phyloP scores from a whole-genome alignment of 2,329 filamentous ascomycete genomes.

The Epichloe gansuensis region DNA sequence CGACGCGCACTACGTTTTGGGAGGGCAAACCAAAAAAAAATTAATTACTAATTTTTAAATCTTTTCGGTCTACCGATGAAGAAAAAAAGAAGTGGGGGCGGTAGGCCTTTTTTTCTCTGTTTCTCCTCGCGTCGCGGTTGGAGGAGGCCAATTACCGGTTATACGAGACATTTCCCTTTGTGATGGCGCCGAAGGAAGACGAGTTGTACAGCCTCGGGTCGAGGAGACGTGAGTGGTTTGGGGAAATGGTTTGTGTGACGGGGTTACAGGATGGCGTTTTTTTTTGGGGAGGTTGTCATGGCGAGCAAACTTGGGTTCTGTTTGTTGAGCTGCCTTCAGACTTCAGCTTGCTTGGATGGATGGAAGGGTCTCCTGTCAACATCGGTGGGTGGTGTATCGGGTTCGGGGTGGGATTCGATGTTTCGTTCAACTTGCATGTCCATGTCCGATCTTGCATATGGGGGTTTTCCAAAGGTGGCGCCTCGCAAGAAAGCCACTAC shows the following conservation, averaged over 20 bases:
- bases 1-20: too few relatives aligned
- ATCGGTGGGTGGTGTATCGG: too few relatives aligned
- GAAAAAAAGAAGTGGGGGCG: not conserved
- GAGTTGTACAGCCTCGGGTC: not conserved
- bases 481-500: not conserved
- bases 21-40: too few relatives aligned
- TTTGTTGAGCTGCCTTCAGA: not conserved
- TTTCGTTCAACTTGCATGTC: not conserved
- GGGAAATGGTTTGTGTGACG: not conserved
- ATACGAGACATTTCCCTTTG: not conserved
- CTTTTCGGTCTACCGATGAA: too few relatives aligned
- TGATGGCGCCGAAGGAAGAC: not conserved
- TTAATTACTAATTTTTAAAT: too few relatives aligned
- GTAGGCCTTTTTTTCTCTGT: not conserved
- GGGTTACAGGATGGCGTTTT: too few relatives aligned
- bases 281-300: not conserved
- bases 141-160: not conserved
- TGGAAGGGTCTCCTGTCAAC: too few relatives aligned
- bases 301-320: slow-evolving; percentile 2
- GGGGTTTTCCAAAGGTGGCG: not conserved
- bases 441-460: not conserved
- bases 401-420: too few relatives aligned
- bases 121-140: not conserved
- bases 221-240: not conserved
- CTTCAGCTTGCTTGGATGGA: too few relatives aligned